These are phyloP conservation scores for Penicillium aurantiogriseum DNA, from an alignment of 2,329 filamentous ascomycete species.

Conservation along the genomic window DNA sequence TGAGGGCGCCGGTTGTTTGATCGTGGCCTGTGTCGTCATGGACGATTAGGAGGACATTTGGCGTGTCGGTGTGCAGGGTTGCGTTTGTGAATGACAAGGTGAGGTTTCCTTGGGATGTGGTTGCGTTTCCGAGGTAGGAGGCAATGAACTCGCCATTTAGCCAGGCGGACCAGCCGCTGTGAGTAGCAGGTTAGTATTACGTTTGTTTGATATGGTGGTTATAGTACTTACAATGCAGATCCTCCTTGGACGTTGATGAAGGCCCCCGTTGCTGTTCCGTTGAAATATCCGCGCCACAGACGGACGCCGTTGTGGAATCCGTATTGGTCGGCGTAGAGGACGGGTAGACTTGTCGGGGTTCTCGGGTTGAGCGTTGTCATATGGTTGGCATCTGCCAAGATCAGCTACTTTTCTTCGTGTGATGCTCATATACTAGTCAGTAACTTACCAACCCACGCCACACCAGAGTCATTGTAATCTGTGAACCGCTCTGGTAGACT, in stretches of 20 bases:
- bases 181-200: background rate
- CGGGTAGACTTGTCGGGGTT: conserved; percentile 45
- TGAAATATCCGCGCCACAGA: conserved; percentile 48
- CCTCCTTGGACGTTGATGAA: conserved; percentile 56
- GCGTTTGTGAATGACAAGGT: conserved; percentile 54
- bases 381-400: conserved; percentile 38
- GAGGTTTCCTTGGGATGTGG: conserved; percentile 23
- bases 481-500: conserved; percentile 44
- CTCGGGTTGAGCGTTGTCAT: conserved; percentile 43
- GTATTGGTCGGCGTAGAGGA: conserved; percentile 50
- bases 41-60: conserved; percentile 60
- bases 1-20: conserved; percentile 29
- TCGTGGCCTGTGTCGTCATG: conserved; percentile 52
- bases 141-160: conserved; percentile 58
- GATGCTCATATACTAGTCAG: background rate
- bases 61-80: conserved; percentile 48
- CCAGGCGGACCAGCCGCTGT: conserved; percentile 56
- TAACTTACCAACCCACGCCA: conserved; percentile 35
- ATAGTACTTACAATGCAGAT: conserved; percentile 43
- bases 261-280: conserved; percentile 33
- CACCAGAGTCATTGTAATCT: conserved; percentile 45
- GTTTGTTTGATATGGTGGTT: background rate
- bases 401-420: conserved; percentile 1
- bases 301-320: conserved; percentile 47
- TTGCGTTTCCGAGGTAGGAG: conserved; percentile 50